A percentile compares a stretch with the other conserved stretches of the same genome.
Conservation (phyloP, 768 basidiomycete species). For the Boletellus emodensis region DNA sequence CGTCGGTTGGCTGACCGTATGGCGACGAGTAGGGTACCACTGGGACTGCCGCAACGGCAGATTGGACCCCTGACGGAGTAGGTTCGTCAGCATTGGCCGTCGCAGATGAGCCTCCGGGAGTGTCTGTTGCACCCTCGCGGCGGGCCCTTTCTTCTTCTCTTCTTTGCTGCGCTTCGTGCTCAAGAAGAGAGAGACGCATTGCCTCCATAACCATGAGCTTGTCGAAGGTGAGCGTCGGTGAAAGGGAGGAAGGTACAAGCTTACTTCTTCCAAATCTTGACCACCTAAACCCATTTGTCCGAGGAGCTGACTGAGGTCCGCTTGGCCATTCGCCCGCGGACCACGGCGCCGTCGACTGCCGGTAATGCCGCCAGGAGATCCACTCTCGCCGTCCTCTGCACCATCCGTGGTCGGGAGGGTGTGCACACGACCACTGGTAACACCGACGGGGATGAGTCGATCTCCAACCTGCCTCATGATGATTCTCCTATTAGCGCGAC, state of each 20-base stretch:
- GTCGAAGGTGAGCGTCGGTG: constrained; percentile 10
- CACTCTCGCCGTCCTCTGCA: constrained; percentile 40
- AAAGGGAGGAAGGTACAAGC: constrained; percentile 22
- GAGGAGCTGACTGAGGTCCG: constrained; percentile 60
- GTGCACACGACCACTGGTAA: constrained; percentile 84
- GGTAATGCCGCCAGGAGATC: constrained; percentile 32
- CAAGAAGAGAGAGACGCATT: constrained; percentile 90
- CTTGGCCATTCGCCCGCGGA: constrained; percentile 44
- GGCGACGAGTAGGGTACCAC: neutral
- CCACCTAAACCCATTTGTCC: constrained; percentile 65
- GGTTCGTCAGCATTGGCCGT: constrained; percentile 5
- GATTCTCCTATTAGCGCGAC: constrained; percentile 92
- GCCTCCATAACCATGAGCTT: constrained; percentile 99
- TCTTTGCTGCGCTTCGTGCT: constrained; percentile 91
- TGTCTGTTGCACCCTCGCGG: constrained; percentile 39
- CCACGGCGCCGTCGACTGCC: constrained; percentile 58
- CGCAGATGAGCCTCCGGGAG: constrained; percentile 19
- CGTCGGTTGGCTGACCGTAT: constrained; percentile 12
- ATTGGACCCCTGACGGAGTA: constrained; percentile 3
- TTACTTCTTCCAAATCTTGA: constrained; percentile 91
- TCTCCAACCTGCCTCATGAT: constrained; percentile 99
- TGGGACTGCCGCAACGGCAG: constrained; percentile 1
- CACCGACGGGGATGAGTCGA: constrained; percentile 93
- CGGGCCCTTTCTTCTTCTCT: constrained; percentile 69
- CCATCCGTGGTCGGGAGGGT: constrained; percentile 57